Evolutionary conservation across 2,329 filamentous ascomycete species (phyloP).

Genomic region (Fusarium lyarnte): DNA sequence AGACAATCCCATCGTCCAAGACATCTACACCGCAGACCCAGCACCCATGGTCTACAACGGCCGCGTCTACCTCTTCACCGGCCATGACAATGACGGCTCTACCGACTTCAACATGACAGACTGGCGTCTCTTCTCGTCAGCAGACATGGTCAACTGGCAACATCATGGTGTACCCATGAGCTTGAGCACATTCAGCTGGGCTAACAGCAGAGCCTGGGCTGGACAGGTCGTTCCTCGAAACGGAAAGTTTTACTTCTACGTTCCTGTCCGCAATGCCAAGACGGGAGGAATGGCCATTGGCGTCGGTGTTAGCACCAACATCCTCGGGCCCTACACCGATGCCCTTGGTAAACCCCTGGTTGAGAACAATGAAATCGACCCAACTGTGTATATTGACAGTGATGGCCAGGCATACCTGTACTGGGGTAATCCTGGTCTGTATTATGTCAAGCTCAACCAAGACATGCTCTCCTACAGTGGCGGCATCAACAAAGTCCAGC

Average conservation of each 20-base stretch:
- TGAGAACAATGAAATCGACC: slow-evolving; percentile 51
- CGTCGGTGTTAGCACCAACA: slow-evolving; percentile 48
- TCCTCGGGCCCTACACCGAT: slow-evolving; percentile 49
- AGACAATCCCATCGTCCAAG: slow-evolving; percentile 11
- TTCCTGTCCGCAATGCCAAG: slow-evolving; percentile 45
- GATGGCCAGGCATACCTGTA: slow-evolving; percentile 50
- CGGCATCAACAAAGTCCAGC: neutral
- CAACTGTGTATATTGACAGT: slow-evolving; percentile 50
- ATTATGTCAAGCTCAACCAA: slow-evolving; percentile 45
- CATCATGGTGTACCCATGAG: slow-evolving; percentile 45
- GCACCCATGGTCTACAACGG: slow-evolving; percentile 50
- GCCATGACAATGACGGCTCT: slow-evolving; percentile 47
- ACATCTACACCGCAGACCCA: slow-evolving; percentile 52
- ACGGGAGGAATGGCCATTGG: slow-evolving; percentile 51
- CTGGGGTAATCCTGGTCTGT: slow-evolving; percentile 51
- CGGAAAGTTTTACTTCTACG: slow-evolving; percentile 51
- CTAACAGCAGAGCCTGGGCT: slow-evolving; percentile 49
- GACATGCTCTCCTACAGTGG: slow-evolving; percentile 47
- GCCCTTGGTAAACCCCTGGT: slow-evolving; percentile 48
- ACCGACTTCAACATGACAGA: slow-evolving; percentile 51
- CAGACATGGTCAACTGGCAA: slow-evolving; percentile 46
- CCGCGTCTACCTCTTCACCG: slow-evolving; percentile 50
- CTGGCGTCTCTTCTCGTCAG: slow-evolving; percentile 49
- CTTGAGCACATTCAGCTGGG: slow-evolving; percentile 49
- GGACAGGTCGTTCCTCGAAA: slow-evolving; percentile 48